Percentiles rank a stretch among this genome's conserved stretches.
phyloP scores from a whole-genome alignment of 2,329 filamentous ascomycete genomes.

The Fusarium sp. region DNA sequence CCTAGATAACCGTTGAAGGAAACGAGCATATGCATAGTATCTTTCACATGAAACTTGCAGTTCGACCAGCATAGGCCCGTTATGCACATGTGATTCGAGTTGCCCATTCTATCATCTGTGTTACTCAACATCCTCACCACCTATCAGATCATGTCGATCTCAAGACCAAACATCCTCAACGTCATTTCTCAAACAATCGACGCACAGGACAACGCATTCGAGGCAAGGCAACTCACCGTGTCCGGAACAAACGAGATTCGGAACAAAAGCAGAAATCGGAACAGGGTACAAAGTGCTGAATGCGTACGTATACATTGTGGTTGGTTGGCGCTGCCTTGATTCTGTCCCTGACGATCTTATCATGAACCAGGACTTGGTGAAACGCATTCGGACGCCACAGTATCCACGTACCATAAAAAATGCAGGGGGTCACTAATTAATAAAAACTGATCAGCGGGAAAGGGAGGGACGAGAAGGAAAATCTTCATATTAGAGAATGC shows the following conservation, averaged over 20 bases:
- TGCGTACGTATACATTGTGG: background rate
- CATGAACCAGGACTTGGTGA: slow-evolving; percentile 26
- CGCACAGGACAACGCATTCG: slow-evolving; percentile 10
- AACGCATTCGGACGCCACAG: slow-evolving; percentile 42
- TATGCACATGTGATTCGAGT: background rate
- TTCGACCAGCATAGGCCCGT: background rate
- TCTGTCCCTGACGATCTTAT: slow-evolving; percentile 44
- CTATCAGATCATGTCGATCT: slow-evolving; percentile 10
- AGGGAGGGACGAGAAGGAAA: background rate
- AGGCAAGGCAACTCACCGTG: background rate
- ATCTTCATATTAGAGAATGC: slow-evolving; percentile 19
- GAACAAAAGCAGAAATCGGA: background rate
- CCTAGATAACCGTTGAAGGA: background rate
- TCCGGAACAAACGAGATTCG: slow-evolving; percentile 10
- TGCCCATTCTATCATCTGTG: background rate
- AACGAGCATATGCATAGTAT: background rate
- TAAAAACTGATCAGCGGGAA: slow-evolving; percentile 20
- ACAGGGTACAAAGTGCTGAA: slow-evolving; percentile 12
- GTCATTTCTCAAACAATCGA: slow-evolving; percentile 8
- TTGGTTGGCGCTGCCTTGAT: slow-evolving; percentile 24
- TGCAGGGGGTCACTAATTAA: slow-evolving; percentile 31
- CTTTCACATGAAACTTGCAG: background rate
- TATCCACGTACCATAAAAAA: slow-evolving; percentile 37
- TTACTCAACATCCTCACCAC: background rate
- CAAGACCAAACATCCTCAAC: background rate